A percentile compares a stretch with the other conserved stretches of the same genome.
Evolutionary conservation across 1,284 basidiomycete genomes (phyloP).

Genomic region (Papiliotrema fonsecae): DNA sequence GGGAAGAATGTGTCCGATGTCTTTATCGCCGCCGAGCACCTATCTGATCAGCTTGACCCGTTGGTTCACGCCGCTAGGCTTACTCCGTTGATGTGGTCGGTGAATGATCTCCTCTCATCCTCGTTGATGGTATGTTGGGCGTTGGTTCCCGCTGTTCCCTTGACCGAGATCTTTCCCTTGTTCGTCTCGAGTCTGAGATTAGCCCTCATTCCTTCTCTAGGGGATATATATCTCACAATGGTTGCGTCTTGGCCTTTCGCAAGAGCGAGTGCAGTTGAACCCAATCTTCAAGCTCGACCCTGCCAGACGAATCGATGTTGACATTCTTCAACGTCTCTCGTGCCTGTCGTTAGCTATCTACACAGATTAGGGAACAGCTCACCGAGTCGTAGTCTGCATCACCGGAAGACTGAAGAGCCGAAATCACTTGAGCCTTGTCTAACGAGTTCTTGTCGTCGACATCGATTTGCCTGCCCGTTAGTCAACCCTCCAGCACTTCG

Average conservation of each 20-base stretch:
- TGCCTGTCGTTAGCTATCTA: slow-evolving; percentile 38
- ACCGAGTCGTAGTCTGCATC: slow-evolving; percentile 84
- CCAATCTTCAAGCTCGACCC: slow-evolving; percentile 97
- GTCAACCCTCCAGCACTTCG: not conserved
- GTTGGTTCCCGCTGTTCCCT: slow-evolving; percentile 85
- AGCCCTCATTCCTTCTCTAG: slow-evolving; percentile 17
- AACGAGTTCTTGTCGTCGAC: slow-evolving; percentile 81
- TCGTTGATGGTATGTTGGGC: slow-evolving; percentile 98
- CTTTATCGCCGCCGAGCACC: slow-evolving; percentile 86
- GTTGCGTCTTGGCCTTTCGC: slow-evolving; percentile 33
- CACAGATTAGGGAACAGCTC: slow-evolving; percentile 43
- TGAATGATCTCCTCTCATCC: slow-evolving; percentile 93
- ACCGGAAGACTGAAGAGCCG: slow-evolving; percentile 67
- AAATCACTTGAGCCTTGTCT: slow-evolving; percentile 74
- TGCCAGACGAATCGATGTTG: slow-evolving; percentile 88
- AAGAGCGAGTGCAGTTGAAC: slow-evolving; percentile 57
- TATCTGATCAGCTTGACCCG: slow-evolving; percentile 38
- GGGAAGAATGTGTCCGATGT: slow-evolving; percentile 76
- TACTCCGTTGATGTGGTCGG: slow-evolving; percentile 92
- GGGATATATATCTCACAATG: slow-evolving; percentile 18
- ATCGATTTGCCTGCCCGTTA: slow-evolving; percentile 60
- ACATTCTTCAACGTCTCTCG: slow-evolving; percentile 85
- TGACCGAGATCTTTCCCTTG: slow-evolving; percentile 85
- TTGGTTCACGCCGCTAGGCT: slow-evolving; percentile 32
- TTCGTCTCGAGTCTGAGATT: slow-evolving; percentile 61